Evolutionary conservation across 192 early-diverging fungal genomes (phyloP), one percentile per base, ranked within the genome.

Genomic region (Linnemannia zychae): DNA sequence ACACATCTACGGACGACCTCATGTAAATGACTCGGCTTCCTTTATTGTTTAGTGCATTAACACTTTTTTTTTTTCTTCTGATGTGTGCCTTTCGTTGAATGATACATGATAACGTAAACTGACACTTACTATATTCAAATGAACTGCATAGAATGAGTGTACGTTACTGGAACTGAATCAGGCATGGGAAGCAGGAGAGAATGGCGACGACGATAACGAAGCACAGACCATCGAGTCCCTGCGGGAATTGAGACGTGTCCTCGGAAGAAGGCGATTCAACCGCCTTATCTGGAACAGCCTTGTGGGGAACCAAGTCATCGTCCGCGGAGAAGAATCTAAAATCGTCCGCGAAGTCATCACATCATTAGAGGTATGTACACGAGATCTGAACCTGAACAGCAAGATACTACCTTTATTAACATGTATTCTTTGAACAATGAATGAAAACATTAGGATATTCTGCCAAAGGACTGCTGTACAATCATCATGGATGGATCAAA

Each of bases 1-100:
- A 49, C 74, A 90, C 71, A 76, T 82, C 24, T 82, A 90, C 49
- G 92, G 92, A 46, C 74, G 90, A 67, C 90, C 76, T 44, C 79
- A 86, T 82, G 92, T 93, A 82, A 79, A 38, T 37, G 44, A 33
- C 4, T 66, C 72, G 38, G 7, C 49, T 28, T 48, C 33, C 9
- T 12, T 22, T 16, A 67, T 15, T 28, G 13, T n/a, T 3, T 57
- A 9, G 22, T 57, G 28, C 24, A 63, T 11, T 33, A 11, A 11
- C 24, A 11, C 53, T 28, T 57, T 24, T 2, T 33, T 31, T 13
- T 31, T 9, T 24, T n/a, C 24, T 53, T 53, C 4, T 15, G 48
- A 49, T 28, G 24, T 7, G 24, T 31, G 22, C 12, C 15, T 44
- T 9, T 44, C 40, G 4, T 44, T 63, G n/a, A n/a, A n/a, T n/a